These are phyloP conservation scores for Pythium vanterpoolii DNA, from an alignment of 352 stramenopile genomes.

Conservation along the genomic window DNA sequence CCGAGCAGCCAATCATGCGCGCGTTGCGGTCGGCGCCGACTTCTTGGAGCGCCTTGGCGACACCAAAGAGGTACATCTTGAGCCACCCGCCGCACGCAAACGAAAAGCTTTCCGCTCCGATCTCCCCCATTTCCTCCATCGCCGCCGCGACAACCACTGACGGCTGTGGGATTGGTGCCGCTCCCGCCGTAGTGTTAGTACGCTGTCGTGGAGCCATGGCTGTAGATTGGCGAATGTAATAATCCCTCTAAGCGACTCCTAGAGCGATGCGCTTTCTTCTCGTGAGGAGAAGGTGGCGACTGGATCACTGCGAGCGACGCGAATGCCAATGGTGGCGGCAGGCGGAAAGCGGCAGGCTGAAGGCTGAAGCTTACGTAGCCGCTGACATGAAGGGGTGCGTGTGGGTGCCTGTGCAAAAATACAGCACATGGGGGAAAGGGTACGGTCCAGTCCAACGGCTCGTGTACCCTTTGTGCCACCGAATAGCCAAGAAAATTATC, in stretches of 20 bases:
- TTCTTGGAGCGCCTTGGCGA: slow-evolving; percentile 82
- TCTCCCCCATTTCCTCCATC: no score
- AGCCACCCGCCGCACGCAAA: slow-evolving; percentile 87
- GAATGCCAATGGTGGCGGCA: no score
- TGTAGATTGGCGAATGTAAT: background rate
- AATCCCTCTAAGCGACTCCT: background rate
- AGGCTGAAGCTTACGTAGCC: no score
- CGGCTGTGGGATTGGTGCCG: background rate
- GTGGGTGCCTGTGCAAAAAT: slow-evolving; percentile 12
- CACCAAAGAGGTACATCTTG: slow-evolving; percentile 88
- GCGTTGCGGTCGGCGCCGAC: slow-evolving; percentile 54
- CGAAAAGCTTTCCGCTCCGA: slow-evolving; percentile 76
- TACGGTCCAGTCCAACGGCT: background rate
- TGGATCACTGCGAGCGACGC: background rate
- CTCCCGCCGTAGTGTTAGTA: background rate
- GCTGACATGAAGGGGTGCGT: no score
- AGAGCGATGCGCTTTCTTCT: background rate
- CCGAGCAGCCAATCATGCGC: slow-evolving; percentile 76
- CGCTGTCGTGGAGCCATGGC: slow-evolving; percentile 6
- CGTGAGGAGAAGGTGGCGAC: background rate
- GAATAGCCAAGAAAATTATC: background rate
- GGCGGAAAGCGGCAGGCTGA: no score
- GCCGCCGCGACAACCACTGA: background rate
- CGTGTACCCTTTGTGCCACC: slow-evolving; percentile 8
- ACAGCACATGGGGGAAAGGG: background rate